phyloP scores from a whole-genome alignment of 345 rosid species.

The Zanthoxylum bungeanum region DNA sequence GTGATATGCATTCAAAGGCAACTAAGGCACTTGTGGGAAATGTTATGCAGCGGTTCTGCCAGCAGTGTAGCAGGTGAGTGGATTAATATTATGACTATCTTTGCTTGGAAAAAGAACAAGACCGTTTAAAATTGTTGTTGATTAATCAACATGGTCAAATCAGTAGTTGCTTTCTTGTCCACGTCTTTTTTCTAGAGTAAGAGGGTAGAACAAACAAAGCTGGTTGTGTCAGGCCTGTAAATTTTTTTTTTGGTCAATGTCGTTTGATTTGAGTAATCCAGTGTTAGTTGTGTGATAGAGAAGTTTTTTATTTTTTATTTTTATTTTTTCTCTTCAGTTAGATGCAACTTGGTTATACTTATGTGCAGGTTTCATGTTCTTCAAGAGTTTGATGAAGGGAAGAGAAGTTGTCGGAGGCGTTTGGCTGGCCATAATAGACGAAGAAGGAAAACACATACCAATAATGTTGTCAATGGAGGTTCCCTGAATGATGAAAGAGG shows the following conservation, averaged over 20 bases:
- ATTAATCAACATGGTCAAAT: no score
- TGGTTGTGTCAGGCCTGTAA: no score
- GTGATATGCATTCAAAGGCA: conserved; percentile 70
- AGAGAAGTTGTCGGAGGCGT: conserved; percentile 78
- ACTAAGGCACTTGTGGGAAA: conserved; percentile 54
- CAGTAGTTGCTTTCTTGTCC: no score
- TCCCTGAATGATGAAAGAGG: conserved; percentile 45
- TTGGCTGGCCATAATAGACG: conserved; percentile 76
- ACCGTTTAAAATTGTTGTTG: no score
- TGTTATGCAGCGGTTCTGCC: conserved; percentile 75
- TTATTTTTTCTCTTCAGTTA: conserved; percentile 15
- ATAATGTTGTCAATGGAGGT: conserved; percentile 27
- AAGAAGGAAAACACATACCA: conserved; percentile 67
- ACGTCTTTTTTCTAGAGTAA: no score
- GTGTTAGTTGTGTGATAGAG: background rate
- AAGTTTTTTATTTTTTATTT: no score
- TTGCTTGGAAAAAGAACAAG: no score
- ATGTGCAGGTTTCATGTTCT: conserved; percentile 74
- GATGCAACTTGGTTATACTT: conserved; percentile 33
- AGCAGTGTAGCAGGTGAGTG: conserved; percentile 74
- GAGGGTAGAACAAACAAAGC: no score
- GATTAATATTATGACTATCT: background rate
- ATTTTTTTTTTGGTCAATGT: no score
- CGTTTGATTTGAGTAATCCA: background rate
- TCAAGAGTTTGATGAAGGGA: conserved; percentile 82